Percentiles rank a stretch among this genome's conserved stretches.
phyloP scores from a whole-genome alignment of 1,139 yeast genomes.

The Debaryomycetaceae sp. region DNA sequence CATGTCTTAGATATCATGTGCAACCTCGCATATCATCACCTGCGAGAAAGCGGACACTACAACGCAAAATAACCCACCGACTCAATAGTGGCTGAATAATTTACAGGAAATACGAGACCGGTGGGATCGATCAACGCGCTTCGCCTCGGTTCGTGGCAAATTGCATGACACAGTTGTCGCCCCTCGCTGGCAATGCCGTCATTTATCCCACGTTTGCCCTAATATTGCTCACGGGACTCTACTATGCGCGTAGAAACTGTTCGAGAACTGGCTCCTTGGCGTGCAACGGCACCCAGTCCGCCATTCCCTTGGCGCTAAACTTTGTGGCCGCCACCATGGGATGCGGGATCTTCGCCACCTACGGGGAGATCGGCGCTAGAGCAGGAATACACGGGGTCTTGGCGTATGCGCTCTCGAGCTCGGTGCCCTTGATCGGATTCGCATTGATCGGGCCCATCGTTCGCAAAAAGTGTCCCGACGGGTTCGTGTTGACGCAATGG shows the following conservation, averaged over 20 bases:
- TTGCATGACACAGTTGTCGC: conserved; percentile 24
- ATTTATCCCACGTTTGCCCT: conserved; percentile 64
- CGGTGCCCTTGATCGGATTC: conserved; percentile 75
- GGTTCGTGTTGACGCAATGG: conserved; percentile 94
- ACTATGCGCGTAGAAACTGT: conserved; percentile 42
- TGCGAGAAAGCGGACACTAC: too few relatives aligned
- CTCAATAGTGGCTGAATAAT: too few relatives aligned
- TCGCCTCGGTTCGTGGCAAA: too few relatives aligned
- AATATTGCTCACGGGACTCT: conserved; percentile 49
- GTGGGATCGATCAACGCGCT: too few relatives aligned
- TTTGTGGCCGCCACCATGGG: conserved; percentile 91
- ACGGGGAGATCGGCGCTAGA: conserved; percentile 74
- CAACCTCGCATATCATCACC: too few relatives aligned
- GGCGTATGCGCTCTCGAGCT: conserved; percentile 76
- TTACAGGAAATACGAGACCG: too few relatives aligned
- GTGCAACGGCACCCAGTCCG: conserved; percentile 72
- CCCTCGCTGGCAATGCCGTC: conserved; percentile 55
- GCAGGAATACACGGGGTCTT: conserved; percentile 83
- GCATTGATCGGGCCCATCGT: conserved; percentile 76
- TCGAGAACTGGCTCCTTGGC: conserved; percentile 48
- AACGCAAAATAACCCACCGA: too few relatives aligned
- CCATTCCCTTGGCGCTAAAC: conserved; percentile 72
- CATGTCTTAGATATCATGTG: too few relatives aligned
- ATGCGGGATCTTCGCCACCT: conserved; percentile 81
- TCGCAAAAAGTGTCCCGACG: conserved; percentile 73